Conservation (phyloP, 192 early-diverging fungal species). For the Coemansia sp. region DNA sequence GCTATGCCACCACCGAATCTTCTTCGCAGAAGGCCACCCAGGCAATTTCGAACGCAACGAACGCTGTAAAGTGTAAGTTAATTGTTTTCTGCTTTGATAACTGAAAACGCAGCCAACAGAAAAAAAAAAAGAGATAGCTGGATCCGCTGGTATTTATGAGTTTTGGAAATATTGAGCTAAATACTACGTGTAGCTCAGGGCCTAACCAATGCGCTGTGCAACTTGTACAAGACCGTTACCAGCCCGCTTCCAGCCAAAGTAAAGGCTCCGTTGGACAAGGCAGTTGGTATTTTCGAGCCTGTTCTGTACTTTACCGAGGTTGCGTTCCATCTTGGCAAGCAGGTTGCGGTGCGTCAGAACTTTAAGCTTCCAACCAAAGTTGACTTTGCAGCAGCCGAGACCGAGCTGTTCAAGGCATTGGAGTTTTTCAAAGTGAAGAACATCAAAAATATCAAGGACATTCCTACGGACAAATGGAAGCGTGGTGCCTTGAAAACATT, state of each 20-base stretch:
- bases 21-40: constrained; percentile 43
- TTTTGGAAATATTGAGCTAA: no score
- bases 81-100: not conserved
- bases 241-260: constrained; percentile 41
- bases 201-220: constrained; percentile 47
- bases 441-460: constrained; percentile 48
- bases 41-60: constrained; percentile 33
- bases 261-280: constrained; percentile 46
- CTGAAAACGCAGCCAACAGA: not conserved
- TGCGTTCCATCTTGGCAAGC: constrained; percentile 45
- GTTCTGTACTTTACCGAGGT: constrained; percentile 52
- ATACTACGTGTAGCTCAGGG: constrained; percentile 30
- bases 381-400: constrained; percentile 45
- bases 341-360: constrained; percentile 42
- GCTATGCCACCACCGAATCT: constrained; percentile 53
- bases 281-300: constrained; percentile 37
- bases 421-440: constrained; percentile 43
- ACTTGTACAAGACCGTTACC: constrained; percentile 45
- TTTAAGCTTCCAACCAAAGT: constrained; percentile 46
- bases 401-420: constrained; percentile 53
- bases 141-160: no score
- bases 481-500: constrained; percentile 50
- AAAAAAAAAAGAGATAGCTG: no score
- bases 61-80: constrained; percentile 45
- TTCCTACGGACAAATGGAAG: constrained; percentile 45